A percentile compares a stretch with the other conserved stretches of the same genome.
These are phyloP conservation scores for Brassica hybrid DNA, from an alignment of 441 rosid genomes.

Conservation along the genomic window DNA sequence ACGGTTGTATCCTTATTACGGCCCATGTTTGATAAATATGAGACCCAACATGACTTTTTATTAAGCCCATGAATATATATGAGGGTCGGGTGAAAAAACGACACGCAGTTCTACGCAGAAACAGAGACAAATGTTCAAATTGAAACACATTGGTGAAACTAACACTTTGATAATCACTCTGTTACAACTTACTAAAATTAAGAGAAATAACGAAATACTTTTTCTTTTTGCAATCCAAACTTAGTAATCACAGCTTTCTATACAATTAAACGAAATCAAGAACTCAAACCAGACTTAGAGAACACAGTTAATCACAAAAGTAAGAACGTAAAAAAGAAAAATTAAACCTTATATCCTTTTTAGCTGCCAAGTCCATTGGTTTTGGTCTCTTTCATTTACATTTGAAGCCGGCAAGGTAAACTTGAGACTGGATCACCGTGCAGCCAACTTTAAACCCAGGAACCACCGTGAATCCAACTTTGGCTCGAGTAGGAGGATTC, in stretches of 20 bases:
- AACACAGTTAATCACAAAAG: slow-evolving; percentile 41
- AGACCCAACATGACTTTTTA: not conserved
- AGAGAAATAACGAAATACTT: not conserved
- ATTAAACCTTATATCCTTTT: too few relatives aligned
- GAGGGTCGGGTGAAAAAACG: not conserved
- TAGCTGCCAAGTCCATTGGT: too few relatives aligned
- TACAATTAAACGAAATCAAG: slow-evolving; percentile 32
- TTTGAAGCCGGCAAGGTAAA: too few relatives aligned
- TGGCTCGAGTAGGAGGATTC: too few relatives aligned
- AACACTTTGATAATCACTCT: slow-evolving; percentile 19
- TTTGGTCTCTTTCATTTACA: too few relatives aligned
- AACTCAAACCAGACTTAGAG: slow-evolving; percentile 31
- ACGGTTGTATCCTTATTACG: not conserved
- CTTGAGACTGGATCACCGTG: too few relatives aligned
- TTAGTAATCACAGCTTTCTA: slow-evolving; percentile 23
- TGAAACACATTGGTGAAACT: not conserved
- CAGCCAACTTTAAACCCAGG: too few relatives aligned
- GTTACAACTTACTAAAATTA: slow-evolving; percentile 25
- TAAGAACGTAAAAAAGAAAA: slow-evolving; percentile 1
- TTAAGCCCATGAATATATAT: not conserved
- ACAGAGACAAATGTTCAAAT: not conserved
- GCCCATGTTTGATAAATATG: not conserved
- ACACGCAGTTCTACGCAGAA: slow-evolving; percentile 21
- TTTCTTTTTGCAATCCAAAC: slow-evolving; percentile 24
- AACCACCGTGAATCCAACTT: too few relatives aligned